Base-by-base conservation (phyloP, 2,329 filamentous ascomycete genomes). In the Colletotrichum horii region DNA sequence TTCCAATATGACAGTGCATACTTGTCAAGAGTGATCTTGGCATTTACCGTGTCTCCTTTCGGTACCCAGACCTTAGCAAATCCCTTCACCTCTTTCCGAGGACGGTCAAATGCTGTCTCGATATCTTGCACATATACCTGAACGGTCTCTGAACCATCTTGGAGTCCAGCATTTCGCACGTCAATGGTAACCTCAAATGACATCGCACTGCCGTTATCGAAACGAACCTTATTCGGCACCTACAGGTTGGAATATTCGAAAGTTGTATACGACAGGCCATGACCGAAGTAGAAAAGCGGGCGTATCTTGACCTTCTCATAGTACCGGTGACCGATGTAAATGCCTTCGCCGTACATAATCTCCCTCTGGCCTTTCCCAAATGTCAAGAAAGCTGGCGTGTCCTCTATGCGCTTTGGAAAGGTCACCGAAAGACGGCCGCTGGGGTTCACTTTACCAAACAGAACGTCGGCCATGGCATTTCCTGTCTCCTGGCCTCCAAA, bases 321-420 rank as follows among this genome's bases (percentile, higher is more conserved):
- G 83, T 91, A 94, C 16, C 93, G 87, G 82, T 95, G 94, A 0
- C 94, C 94, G 16, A 95, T 87, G 80, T 93, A 95, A 28, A 95
- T 87, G 65, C 93, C 93, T 81, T 95, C 94, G 19, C 93, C 93
- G 77, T 95, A 95, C 0, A 94, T 83, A 2, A 92, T 91, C 58
- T 91, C 87, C 34, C 93, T 0, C 88, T 88, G 26, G 86, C 89
- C 52, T 91, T 89, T 78, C 94, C 93, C 3, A 89, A 88, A 95
- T 83, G 93, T 95, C 74, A 93, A 85, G 82, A 92, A 94, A 0
- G 92, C 91, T 1, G 93, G 78, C 76, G 93, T 95, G 78, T 94
- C 91, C 80, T 93, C 88, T 3, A 92, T 79, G 2, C 87, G 85
- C 38, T 85, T 86, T 1, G 94, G 94, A 83, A 94, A 95, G 4